These are phyloP conservation scores for Trametes cubensis DNA, from an alignment of 768 basidiomycete genomes.

Conservation along the genomic window DNA sequence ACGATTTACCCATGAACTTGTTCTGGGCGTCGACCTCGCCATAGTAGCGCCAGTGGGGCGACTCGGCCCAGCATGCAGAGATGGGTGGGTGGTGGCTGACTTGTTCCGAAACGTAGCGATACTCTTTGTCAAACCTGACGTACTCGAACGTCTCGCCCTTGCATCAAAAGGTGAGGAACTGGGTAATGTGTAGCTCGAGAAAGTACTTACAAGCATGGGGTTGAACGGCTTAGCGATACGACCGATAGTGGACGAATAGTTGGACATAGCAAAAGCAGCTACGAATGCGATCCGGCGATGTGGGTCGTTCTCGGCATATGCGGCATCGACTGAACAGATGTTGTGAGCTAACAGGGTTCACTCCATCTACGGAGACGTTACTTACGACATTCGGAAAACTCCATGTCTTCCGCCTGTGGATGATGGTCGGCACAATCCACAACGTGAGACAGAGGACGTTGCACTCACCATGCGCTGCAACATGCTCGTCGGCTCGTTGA, in stretches of 20 bases:
- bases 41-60: constrained; percentile 86
- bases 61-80: constrained; percentile 93
- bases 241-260: constrained; percentile 95
- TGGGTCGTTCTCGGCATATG: constrained; percentile 74
- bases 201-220: constrained; percentile 77
- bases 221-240: constrained; percentile 98
- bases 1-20: constrained; percentile 94
- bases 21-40: constrained; percentile 97
- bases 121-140: constrained; percentile 82
- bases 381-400: constrained; percentile 90
- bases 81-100: constrained; percentile 98
- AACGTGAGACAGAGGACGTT: neutral
- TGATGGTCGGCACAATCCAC: neutral
- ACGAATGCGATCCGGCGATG: constrained; percentile 87
- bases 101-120: constrained; percentile 94
- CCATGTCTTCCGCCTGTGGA: constrained; percentile 88
- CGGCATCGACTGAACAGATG: constrained; percentile 70
- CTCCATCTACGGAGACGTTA: constrained; percentile 20
- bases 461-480: constrained; percentile 82
- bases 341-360: neutral
- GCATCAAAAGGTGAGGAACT: neutral
- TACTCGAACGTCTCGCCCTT: constrained; percentile 96
- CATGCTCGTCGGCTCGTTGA: constrained; percentile 96
- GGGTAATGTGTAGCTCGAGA: neutral
- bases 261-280: constrained; percentile 96